A percentile compares a stretch with the other conserved stretches of the same genome.
These are phyloP conservation scores for Aspergillus puulaauensis DNA, from an alignment of 2,329 filamentous ascomycete genomes.

Conservation along the genomic window DNA sequence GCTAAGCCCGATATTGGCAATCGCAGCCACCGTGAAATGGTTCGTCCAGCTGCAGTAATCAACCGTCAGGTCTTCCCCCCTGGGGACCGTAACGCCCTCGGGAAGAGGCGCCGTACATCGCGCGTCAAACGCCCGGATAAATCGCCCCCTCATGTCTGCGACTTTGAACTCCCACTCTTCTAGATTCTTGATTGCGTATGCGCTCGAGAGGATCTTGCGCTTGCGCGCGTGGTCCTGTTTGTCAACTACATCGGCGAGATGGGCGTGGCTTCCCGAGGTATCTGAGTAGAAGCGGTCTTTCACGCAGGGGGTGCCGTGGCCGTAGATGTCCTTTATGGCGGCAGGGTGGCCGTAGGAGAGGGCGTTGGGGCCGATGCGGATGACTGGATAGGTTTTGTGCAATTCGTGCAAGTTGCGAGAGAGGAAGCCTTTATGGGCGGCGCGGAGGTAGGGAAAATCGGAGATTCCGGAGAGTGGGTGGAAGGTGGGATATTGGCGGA, in stretches of 20 bases:
- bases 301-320: conserved; percentile 50
- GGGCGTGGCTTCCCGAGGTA: conserved; percentile 49
- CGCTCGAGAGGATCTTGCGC: conserved; percentile 51
- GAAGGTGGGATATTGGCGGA: conserved; percentile 1
- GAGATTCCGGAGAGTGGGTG: neutral
- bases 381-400: neutral
- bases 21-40: conserved; percentile 58
- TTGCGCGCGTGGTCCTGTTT: conserved; percentile 54
- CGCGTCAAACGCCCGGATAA: conserved; percentile 46
- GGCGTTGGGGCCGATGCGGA: conserved; percentile 48
- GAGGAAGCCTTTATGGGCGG: neutral
- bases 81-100: conserved; percentile 5
- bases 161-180: conserved; percentile 57
- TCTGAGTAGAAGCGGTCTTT: conserved; percentile 52
- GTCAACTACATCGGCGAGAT: conserved; percentile 54
- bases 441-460: neutral
- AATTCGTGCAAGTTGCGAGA: neutral
- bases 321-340: conserved; percentile 53
- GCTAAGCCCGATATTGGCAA: conserved; percentile 57
- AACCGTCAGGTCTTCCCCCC: conserved; percentile 24
- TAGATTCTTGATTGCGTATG: conserved; percentile 55
- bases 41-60: conserved; percentile 55
- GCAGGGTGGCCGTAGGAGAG: conserved; percentile 42
- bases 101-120: conserved; percentile 19
- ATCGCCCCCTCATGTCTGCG: conserved; percentile 48